Conservation (phyloP, 2,329 filamentous ascomycete species). For the Drechslerella coelobrocha region DNA sequence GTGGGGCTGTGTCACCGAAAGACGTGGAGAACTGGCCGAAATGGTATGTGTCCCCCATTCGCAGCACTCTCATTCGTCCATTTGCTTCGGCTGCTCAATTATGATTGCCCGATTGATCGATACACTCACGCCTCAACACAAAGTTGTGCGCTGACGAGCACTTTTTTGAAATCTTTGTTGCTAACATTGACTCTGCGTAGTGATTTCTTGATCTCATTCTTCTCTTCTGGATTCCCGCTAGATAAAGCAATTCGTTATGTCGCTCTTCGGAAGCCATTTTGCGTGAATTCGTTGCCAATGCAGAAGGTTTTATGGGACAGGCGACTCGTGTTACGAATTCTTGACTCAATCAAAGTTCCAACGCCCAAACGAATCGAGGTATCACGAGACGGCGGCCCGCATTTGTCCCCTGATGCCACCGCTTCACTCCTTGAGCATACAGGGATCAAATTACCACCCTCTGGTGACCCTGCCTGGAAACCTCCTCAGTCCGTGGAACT, state of each 20-base stretch:
- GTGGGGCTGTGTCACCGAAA: conserved; percentile 55
- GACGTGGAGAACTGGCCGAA: conserved; percentile 95
- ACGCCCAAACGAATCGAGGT: conserved; percentile 89
- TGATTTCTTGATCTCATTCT: conserved; percentile 97
- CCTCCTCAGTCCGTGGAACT: conserved; percentile 75
- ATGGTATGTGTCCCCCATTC: conserved; percentile 65
- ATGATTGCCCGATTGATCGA: conserved; percentile 39
- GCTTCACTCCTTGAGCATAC: conserved; percentile 81
- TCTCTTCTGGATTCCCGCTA: conserved; percentile 94
- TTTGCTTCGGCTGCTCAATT: conserved; percentile 12
- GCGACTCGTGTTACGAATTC: conserved; percentile 81
- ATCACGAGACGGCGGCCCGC: conserved; percentile 88
- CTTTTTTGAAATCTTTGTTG: background rate
- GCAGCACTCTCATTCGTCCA: conserved; percentile 25
- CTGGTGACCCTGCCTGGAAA: conserved; percentile 60
- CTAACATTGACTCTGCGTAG: conserved; percentile 55
- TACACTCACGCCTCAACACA: conserved; percentile 53
- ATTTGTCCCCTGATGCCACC: conserved; percentile 76
- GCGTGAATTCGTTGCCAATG: conserved; percentile 97
- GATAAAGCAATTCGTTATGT: conserved; percentile 98
- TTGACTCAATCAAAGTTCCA: conserved; percentile 87
- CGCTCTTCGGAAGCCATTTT: conserved; percentile 90
- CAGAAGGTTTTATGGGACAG: conserved; percentile 97
- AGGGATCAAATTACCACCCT: conserved; percentile 65
- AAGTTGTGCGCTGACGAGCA: conserved; percentile 1